Percentiles rank a stretch among this genome's conserved stretches.
Conservation (phyloP, 257 asterid species). For the Catharanthus roseus region DNA sequence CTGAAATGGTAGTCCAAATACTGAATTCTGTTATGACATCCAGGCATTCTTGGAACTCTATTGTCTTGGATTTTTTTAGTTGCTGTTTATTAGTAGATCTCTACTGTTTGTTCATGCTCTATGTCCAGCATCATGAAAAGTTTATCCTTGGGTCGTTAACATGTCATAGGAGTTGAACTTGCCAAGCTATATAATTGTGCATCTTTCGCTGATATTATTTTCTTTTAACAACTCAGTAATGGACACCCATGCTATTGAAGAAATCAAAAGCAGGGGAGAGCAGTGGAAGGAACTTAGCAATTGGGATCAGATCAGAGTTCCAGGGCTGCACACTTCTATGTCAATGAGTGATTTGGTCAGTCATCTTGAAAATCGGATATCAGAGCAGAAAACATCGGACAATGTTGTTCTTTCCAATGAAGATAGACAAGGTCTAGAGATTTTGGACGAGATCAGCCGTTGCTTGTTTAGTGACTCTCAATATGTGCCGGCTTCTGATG, state of each 20-base stretch:
- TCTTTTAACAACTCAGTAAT: slow-evolving; percentile 29
- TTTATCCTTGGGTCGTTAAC: neutral
- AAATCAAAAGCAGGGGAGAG: slow-evolving; percentile 38
- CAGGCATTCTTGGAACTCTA: no score
- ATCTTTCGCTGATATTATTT: neutral
- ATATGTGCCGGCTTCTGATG: slow-evolving; percentile 52
- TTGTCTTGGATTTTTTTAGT: neutral
- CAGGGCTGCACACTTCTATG: slow-evolving; percentile 74
- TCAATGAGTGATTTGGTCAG: slow-evolving; percentile 86
- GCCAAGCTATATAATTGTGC: neutral
- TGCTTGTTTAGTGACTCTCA: slow-evolving; percentile 67
- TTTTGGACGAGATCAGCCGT: slow-evolving; percentile 58
- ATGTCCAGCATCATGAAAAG: neutral
- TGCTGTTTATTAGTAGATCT: neutral
- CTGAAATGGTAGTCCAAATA: neutral
- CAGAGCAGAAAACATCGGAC: slow-evolving; percentile 58
- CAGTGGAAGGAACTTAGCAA: slow-evolving; percentile 56
- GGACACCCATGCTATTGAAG: slow-evolving; percentile 39
- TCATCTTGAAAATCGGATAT: slow-evolving; percentile 76
- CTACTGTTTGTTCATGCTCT: neutral
- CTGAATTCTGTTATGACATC: neutral
- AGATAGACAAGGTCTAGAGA: slow-evolving; percentile 65
- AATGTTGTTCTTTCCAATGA: slow-evolving; percentile 55
- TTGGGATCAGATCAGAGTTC: slow-evolving; percentile 77
- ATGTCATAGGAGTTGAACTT: neutral